Evolutionary conservation across 177 flowering plant genomes (phyloP).

Genomic region (Vitis hybrid): DNA sequence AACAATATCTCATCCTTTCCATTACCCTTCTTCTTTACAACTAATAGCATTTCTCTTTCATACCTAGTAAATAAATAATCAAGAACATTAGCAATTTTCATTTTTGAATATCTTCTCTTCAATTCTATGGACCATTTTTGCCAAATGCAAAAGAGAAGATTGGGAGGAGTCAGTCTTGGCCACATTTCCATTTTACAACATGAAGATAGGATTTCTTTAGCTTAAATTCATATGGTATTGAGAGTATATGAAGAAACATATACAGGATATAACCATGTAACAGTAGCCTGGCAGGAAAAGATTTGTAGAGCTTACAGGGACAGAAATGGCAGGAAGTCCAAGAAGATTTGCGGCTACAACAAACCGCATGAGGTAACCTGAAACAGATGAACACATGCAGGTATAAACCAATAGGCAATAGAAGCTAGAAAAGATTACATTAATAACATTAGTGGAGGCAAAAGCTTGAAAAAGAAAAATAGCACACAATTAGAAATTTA

Average conservation of each 20-base stretch:
- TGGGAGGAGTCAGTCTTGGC: background rate
- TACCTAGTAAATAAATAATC: background rate
- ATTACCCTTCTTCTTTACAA: no score
- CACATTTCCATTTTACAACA: background rate
- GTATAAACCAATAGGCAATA: no score
- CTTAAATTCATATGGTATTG: no score
- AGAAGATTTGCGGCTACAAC: slow-evolving; percentile 80
- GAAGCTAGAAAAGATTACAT: no score
- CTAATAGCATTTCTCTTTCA: no score
- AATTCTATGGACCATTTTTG: background rate
- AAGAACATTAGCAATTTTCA: background rate
- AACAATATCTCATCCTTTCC: no score
- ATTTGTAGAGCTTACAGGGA: slow-evolving; percentile 61
- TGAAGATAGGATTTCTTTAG: no score
- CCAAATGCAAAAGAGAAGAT: background rate
- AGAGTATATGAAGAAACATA: no score
- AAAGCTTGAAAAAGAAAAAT: no score
- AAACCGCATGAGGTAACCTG: slow-evolving; percentile 91
- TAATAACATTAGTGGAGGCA: no score
- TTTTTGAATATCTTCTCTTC: background rate
- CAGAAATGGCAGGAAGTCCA: slow-evolving; percentile 91
- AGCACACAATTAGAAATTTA: no score
- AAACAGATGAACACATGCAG: slow-evolving; percentile 11
- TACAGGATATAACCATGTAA: background rate
- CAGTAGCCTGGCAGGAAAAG: background rate